Evolutionary conservation across 345 rosid genomes (phyloP), one percentile per base, ranked within the genome.

Genomic region (Hibiscus trionum): DNA sequence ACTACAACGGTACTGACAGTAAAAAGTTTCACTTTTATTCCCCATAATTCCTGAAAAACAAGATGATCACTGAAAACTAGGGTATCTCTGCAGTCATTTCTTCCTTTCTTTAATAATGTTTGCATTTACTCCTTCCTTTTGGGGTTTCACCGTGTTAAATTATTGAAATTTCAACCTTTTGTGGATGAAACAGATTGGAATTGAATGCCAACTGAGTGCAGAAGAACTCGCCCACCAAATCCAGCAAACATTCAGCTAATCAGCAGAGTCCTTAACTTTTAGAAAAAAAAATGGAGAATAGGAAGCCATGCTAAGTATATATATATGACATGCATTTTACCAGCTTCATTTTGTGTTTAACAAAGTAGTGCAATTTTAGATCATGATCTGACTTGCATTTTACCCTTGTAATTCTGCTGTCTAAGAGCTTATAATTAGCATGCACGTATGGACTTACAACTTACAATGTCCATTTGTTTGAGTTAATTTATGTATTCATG

Each of bases 131-230:
- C 15, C 11, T 52, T n/a, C 21, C 16, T 27, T 12, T 52, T 27
- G 4, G n/a, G 11, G 16, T 60, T 14, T 66, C 31, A 57, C 49
- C 31, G 68, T 70, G 60, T 29, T 4, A 42, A 42, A 42, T 53
- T 27, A 49, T 26, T 26, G 19, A 49, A 44, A 66, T 39, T 10
- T 59, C 37, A 29, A 77, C 58, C 12, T 47, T 37, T 49, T 77
- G 66, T 73, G 1, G 70, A 62, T 81, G 64, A 50, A 55, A 71
- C 84, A 95, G 99, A 89, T 95, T 79, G 99, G 99, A 84, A 83
- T 90, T 75, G 96, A 90, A 82, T 95, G 99, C 81, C 97, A 79
- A 83, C 93, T 95, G 16, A 92, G 97, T 72, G 99, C 98, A 0
- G 98, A 92, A 71, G 99, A 95, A 77, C 85, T 95, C 50, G 99